These are phyloP conservation scores for Antrodiella citrinella DNA, from an alignment of 768 basidiomycete genomes.

Conservation along the genomic window DNA sequence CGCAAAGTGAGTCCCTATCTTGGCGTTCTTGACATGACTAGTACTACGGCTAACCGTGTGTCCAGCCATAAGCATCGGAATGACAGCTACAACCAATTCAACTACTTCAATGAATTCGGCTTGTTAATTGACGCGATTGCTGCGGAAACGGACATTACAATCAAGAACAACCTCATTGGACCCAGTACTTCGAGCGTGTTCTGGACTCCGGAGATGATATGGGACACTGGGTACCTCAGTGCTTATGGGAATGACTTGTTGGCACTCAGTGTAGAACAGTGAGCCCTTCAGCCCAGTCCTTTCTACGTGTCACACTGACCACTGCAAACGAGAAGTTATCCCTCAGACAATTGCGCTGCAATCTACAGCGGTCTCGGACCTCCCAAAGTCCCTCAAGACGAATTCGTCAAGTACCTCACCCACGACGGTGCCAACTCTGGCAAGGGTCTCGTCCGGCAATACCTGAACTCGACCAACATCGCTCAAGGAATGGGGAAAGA, in stretches of 20 bases:
- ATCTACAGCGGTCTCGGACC: slow-evolving; percentile 34
- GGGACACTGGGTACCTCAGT: slow-evolving; percentile 43
- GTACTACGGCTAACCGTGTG: neutral
- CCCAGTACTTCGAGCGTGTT: slow-evolving; percentile 41
- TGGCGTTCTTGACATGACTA: neutral
- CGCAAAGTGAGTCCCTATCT: slow-evolving; percentile 11
- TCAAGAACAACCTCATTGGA: neutral
- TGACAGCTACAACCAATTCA: slow-evolving; percentile 16
- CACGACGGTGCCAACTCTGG: slow-evolving; percentile 38
- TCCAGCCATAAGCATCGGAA: slow-evolving; percentile 32
- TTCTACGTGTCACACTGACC: neutral
- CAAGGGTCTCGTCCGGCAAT: slow-evolving; percentile 38
- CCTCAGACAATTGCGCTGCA: slow-evolving; percentile 54
- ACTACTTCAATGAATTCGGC: slow-evolving; percentile 26
- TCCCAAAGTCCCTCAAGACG: slow-evolving; percentile 32
- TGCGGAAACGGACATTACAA: slow-evolving; percentile 4
- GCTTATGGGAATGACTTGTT: slow-evolving; percentile 32
- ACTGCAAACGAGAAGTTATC: slow-evolving; percentile 38
- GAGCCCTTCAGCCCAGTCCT: slow-evolving; percentile 2
- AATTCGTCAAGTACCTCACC: slow-evolving; percentile 48
- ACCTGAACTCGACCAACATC: slow-evolving; percentile 38
- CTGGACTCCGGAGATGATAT: slow-evolving; percentile 45
- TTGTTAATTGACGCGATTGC: slow-evolving; percentile 13
- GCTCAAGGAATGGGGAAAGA: slow-evolving; percentile 33
- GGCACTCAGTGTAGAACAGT: slow-evolving; percentile 53